Percentiles rank a stretch among this genome's conserved stretches.
These are phyloP conservation scores for Curvularia verruculosa DNA, from an alignment of 2,329 filamentous ascomycete genomes.

Conservation along the genomic window DNA sequence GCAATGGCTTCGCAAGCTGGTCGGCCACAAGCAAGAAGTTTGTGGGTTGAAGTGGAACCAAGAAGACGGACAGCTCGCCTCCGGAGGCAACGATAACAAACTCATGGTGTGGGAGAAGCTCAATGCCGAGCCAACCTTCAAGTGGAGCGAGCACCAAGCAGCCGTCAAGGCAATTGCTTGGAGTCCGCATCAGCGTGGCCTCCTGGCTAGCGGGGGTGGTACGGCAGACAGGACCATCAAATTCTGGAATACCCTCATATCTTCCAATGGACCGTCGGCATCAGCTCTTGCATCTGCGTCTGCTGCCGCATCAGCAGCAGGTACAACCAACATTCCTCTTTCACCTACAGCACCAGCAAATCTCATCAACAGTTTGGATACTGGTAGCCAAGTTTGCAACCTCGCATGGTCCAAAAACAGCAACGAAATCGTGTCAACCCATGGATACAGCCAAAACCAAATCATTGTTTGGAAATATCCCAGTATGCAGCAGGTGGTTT, in stretches of 20 bases:
- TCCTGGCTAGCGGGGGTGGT: conserved; percentile 94
- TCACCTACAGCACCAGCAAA: conserved; percentile 50
- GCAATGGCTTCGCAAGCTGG: conserved; percentile 84
- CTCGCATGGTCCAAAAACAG: conserved; percentile 97
- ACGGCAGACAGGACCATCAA: conserved; percentile 96
- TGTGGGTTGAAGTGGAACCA: conserved; percentile 97
- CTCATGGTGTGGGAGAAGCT: conserved; percentile 98
- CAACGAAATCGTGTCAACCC: conserved; percentile 95
- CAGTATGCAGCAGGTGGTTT: conserved; percentile 95
- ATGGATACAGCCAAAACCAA: conserved; percentile 97
- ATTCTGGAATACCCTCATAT: conserved; percentile 95
- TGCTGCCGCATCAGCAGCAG: conserved; percentile 42
- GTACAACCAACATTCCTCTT: conserved; percentile 38
- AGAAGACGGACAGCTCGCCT: conserved; percentile 92
- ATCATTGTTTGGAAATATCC: conserved; percentile 99
- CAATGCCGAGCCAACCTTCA: conserved; percentile 88
- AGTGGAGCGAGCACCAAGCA: conserved; percentile 92
- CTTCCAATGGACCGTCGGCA: conserved; percentile 56
- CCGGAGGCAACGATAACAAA: conserved; percentile 98
- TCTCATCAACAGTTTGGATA: conserved; percentile 81
- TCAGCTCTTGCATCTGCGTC: conserved; percentile 50
- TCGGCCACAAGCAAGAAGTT: conserved; percentile 97
- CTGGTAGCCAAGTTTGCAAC: conserved; percentile 98
- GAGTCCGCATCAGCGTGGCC: conserved; percentile 93
- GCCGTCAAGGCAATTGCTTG: conserved; percentile 98